Base-by-base conservation (phyloP, 164 flowering plant genomes). In the Cinnamomum micranthum region DNA sequence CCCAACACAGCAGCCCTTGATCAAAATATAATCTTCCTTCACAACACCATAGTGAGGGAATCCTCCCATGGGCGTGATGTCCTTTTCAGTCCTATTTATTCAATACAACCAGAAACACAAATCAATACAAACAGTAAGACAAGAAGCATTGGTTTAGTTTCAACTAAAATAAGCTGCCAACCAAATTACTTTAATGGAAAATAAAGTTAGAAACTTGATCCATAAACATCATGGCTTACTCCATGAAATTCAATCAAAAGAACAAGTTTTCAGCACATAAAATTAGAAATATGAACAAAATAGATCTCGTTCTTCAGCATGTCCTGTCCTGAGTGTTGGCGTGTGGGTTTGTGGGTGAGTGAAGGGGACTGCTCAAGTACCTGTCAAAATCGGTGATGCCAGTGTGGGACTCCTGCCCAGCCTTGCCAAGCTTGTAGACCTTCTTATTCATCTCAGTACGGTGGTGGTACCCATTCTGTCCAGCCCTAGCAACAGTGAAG, bases 31-130 rank as follows among this genome's bases (percentile, higher is more conserved):
- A 33, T 75, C 77, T n/a, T 59, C 72, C 67, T 75, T 75, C 71
- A 75, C 77, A 28, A 75, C 71, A 68, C 77, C 77, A 75, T 75
- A 75, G 72, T 75, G 77, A 31, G 77, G 77, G 77, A 75, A 75
- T 17, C 77, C 77, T 19, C 77, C 77, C 77, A 75, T 75, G 51
- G 77, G 77, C 2, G 77, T 75, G 22, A 75, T 55, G 47, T 75
- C 77, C 65, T 75, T 75, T 31, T 75, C 77, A 33, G 77, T 75
- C 77, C 77, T 75, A 59, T 20, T 31, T 41, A 73, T 33, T 58
- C 63, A 71, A 47, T 4, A 15, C 23, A 47, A 24, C 2, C 14
- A 22, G 6, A 68, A 68, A 15, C 24, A 47, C 17, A 20, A 41
- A 47, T 12, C 17, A 55, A 55, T 55, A 19, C 20, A 15, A 55